Evolutionary conservation across 352 stramenopile species (phyloP).

Genomic region (Nothophytophthora sp.): DNA sequence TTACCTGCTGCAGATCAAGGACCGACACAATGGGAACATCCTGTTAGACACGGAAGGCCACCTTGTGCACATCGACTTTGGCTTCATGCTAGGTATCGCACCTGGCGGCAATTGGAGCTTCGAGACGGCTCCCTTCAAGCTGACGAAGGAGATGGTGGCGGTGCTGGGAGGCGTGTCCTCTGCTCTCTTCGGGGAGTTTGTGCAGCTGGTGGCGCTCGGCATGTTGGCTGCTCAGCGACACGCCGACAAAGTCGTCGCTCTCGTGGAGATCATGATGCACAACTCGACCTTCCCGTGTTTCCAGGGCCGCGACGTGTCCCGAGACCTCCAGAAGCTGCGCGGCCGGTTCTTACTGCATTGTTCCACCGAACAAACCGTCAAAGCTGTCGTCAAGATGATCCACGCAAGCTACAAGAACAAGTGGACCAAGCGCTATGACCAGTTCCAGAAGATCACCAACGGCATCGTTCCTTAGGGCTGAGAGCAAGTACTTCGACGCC

Average conservation of each 20-base stretch:
- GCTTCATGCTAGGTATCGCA: constrained; percentile 94
- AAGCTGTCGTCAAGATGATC: constrained; percentile 86
- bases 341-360: constrained; percentile 61
- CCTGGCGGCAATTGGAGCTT: constrained; percentile 93
- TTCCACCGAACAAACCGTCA: constrained; percentile 68
- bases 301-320: constrained; percentile 87
- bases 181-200: constrained; percentile 67
- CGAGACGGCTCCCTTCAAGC: constrained; percentile 95
- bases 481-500: too few species aligned
- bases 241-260: constrained; percentile 60
- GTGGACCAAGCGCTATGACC: constrained; percentile 93
- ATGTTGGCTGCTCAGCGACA: constrained; percentile 58
- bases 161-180: constrained; percentile 81
- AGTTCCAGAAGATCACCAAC: constrained; percentile 94
- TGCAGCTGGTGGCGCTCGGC: constrained; percentile 57
- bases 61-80: constrained; percentile 97
- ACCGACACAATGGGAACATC: constrained; percentile 97
- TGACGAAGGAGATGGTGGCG: constrained; percentile 94
- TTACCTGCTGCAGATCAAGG: constrained; percentile 93
- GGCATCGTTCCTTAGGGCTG: constrained; percentile 73
- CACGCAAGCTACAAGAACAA: constrained; percentile 93
- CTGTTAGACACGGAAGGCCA: constrained; percentile 90
- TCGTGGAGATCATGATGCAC: constrained; percentile 85
- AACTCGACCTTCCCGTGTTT: constrained; percentile 84
- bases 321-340: constrained; percentile 74